Evolutionary conservation across 768 basidiomycete species (phyloP).

Genomic region (Agrocybe pediades): DNA sequence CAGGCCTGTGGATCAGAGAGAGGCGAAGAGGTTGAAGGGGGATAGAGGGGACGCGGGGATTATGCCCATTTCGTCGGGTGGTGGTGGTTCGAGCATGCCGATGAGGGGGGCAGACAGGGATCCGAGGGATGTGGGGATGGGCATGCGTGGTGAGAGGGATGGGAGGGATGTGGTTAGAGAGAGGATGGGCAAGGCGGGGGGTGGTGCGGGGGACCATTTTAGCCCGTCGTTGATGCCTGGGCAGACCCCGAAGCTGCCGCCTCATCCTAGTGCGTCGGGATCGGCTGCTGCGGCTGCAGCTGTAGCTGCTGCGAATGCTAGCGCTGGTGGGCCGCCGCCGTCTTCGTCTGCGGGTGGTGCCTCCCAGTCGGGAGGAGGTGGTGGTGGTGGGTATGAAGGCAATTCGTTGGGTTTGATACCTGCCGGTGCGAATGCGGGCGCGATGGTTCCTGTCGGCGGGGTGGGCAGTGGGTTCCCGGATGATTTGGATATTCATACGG

Average conservation of each 20-base stretch:
- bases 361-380: neutral
- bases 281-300: conserved; percentile 29
- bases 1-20: conserved; percentile 18
- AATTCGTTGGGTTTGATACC: conserved; percentile 22
- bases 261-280: conserved; percentile 26
- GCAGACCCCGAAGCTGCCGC: conserved; percentile 39
- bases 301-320: neutral
- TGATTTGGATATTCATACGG: conserved; percentile 37
- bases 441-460: neutral
- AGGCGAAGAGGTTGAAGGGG: conserved; percentile 6
- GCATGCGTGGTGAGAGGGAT: conserved; percentile 20
- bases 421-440: neutral
- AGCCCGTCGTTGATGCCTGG: conserved; percentile 38
- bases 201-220: conserved; percentile 42
- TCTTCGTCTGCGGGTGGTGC: neutral
- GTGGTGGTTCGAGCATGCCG: conserved; percentile 22
- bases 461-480: conserved; percentile 40
- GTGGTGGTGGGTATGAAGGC: neutral
- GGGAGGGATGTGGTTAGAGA: conserved; percentile 45
- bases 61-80: conserved; percentile 1
- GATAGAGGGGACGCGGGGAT: conserved; percentile 26
- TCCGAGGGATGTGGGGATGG: conserved; percentile 51
- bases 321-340: neutral
- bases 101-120: conserved; percentile 19
- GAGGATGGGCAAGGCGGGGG: conserved; percentile 57